Evolutionary conservation across 208 protist species (phyloP).

Genomic region (Leishmania tropica): DNA sequence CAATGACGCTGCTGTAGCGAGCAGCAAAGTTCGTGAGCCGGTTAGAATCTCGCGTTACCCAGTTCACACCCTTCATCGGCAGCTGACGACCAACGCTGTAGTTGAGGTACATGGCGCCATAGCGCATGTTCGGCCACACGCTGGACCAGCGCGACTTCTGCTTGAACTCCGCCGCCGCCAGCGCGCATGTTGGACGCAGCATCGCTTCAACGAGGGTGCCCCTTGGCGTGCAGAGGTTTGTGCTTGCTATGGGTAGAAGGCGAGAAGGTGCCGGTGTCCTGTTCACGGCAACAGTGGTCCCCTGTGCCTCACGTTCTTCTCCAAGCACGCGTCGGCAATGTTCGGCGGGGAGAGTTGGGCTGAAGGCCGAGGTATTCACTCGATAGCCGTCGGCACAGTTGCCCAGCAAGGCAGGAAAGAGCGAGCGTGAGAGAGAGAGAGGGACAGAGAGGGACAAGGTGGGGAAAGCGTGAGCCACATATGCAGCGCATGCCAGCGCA

Average conservation of each 20-base stretch:
- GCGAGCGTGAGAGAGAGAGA: not conserved
- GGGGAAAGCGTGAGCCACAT: not conserved
- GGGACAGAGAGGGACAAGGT: not conserved
- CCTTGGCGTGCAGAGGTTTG: not conserved
- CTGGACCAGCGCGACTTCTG: slow-evolving; percentile 89
- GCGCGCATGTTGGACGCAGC: slow-evolving; percentile 37
- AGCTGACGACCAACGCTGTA: slow-evolving; percentile 82
- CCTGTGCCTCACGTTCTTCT: not conserved
- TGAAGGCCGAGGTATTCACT: not conserved
- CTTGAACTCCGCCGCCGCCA: slow-evolving; percentile 87
- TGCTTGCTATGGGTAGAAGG: not conserved
- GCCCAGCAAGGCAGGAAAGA: not conserved
- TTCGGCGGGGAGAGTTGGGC: not conserved
- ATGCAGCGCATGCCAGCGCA: not conserved
- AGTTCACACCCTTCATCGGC: slow-evolving; percentile 85
- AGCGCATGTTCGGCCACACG: slow-evolving; percentile 91
- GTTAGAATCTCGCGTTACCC: slow-evolving; percentile 88
- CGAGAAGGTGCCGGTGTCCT: not conserved
- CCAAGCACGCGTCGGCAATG: not conserved
- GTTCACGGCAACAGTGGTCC: not conserved
- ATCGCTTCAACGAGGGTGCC: slow-evolving; percentile 16
- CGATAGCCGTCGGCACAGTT: not conserved
- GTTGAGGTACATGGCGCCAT: slow-evolving; percentile 86
- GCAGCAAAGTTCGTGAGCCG: slow-evolving; percentile 75
- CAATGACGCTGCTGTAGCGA: slow-evolving; percentile 75